Conservation (phyloP, 2,329 filamentous ascomycete genomes). For the Cytospora chrysosperma region DNA sequence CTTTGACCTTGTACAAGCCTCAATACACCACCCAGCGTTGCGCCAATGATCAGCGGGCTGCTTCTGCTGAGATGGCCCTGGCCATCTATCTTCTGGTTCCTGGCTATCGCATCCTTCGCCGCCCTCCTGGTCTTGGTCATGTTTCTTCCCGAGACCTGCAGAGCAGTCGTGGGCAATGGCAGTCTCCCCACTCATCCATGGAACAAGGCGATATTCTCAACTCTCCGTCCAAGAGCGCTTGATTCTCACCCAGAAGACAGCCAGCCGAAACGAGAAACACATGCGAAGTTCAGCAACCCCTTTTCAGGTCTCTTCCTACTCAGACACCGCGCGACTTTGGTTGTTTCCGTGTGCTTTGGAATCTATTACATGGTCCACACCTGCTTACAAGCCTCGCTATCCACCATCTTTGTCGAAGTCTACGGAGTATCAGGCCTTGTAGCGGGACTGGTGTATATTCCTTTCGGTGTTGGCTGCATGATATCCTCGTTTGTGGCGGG, state of each 20-base stretch:
- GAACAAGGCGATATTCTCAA: not conserved
- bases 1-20: not conserved
- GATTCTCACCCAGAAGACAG: not conserved
- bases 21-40: constrained; percentile 4
- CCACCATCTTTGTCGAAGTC: not conserved
- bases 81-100: constrained; percentile 3
- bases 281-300: not conserved
- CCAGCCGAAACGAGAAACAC: not conserved
- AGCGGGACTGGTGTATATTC: not conserved
- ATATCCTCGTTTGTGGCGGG: not conserved
- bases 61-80: not conserved
- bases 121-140: not conserved
- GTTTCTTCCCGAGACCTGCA: constrained; percentile 3
- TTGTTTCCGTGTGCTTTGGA: not conserved
- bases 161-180: not conserved
- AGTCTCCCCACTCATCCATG: not conserved
- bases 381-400: constrained; percentile 1
- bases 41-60: constrained; percentile 2
- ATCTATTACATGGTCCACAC: constrained; percentile 1
- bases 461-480: constrained; percentile 1
- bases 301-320: not conserved
- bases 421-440: not conserved
- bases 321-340: not conserved
- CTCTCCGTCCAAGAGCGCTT: not conserved
- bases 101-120: not conserved